Evolutionary conservation across 495 filamentous ascomycete genomes (phyloP).

Genomic region (Hapsidospora chrysogenum): DNA sequence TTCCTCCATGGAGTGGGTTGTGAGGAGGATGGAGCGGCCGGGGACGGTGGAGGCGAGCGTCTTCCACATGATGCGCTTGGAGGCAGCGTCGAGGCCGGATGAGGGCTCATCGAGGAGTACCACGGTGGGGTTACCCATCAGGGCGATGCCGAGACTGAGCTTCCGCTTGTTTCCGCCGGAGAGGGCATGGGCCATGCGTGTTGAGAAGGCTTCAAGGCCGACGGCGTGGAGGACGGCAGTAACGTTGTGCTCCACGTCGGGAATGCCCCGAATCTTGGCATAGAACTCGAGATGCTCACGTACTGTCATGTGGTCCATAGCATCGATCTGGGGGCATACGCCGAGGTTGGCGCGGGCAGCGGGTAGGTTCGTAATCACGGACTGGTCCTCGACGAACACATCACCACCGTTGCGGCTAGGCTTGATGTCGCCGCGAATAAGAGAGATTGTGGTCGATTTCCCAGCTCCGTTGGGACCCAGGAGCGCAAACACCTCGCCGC

Average conservation of each 20-base stretch:
- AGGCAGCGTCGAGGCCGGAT: conserved; percentile 54
- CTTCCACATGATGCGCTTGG: conserved; percentile 63
- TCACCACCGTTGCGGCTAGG: conserved; percentile 44
- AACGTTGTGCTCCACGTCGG: conserved; percentile 46
- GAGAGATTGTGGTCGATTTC: conserved; percentile 68
- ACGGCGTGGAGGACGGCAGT: conserved; percentile 39
- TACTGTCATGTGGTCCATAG: conserved; percentile 54
- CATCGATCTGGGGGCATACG: conserved; percentile 62
- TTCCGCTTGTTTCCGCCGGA: conserved; percentile 64
- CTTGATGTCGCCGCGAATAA: conserved; percentile 70
- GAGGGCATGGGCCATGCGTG: conserved; percentile 45
- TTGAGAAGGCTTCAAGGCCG: conserved; percentile 38
- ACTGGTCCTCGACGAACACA: conserved; percentile 57
- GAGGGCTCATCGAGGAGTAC: conserved; percentile 56
- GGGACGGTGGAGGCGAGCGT: conserved; percentile 39
- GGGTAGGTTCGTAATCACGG: conserved; percentile 45
- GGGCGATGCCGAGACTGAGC: conserved; percentile 53
- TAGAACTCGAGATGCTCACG: conserved; percentile 60
- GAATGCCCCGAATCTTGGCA: conserved; percentile 50
- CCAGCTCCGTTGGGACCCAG: conserved; percentile 82
- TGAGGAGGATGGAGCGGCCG: conserved; percentile 47
- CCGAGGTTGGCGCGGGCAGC: conserved; percentile 55
- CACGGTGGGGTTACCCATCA: conserved; percentile 61
- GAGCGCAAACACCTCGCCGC: conserved; percentile 67
- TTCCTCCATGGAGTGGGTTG: conserved; percentile 73